Evolutionary conservation across 139 green algal species (phyloP), one percentile per base, ranked within the genome.

Genomic region (Microglena sp.): DNA sequence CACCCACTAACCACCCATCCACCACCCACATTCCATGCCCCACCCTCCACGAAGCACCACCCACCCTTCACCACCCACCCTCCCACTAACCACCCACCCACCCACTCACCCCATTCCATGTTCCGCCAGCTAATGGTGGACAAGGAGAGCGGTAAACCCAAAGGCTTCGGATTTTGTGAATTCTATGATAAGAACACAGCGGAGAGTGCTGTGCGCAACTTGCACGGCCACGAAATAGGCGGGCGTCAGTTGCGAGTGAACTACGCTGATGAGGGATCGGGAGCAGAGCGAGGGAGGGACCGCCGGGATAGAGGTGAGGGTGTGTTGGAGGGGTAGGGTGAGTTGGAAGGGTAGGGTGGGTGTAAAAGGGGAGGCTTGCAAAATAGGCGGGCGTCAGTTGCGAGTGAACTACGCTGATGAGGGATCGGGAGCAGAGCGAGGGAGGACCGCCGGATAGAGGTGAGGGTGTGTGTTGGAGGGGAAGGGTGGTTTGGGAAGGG

Each of bases 91-190:
- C n/a, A n/a, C n/a, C n/a, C n/a, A n/a, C n/a, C n/a, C n/a, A n/a
- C n/a, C n/a, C n/a, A 21, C 11, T 4, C 35, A 11, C 26, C 11
- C 24, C 22, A 7, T 11, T 26, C 22, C n/a, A n/a, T n/a, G n/a
- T n/a, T n/a, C n/a, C 45, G 55, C 79, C 95, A 91, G 68, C 63
- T 98, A 33, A 86, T 97, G n/a, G 84, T 66, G 1, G 92, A 98
- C 33, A 76, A 85, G 3, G 92, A 98, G 11, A 96, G 90, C 0
- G 93, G 93, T 24, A 95, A 91, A 69, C 79, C 84, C 1, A 95
- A 96, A 32, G 92, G 92, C 21, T 98, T 93, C 73, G 93, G 85
- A 0, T 99, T 99, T 54, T 88, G 83, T 31, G 93, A 99, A 62
- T 98, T 86, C 66, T 85, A 79, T 60, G 93, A 99, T 77, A 74